Base-by-base conservation (phyloP, 2,329 filamentous ascomycete genomes). In the Calonectria montana region DNA sequence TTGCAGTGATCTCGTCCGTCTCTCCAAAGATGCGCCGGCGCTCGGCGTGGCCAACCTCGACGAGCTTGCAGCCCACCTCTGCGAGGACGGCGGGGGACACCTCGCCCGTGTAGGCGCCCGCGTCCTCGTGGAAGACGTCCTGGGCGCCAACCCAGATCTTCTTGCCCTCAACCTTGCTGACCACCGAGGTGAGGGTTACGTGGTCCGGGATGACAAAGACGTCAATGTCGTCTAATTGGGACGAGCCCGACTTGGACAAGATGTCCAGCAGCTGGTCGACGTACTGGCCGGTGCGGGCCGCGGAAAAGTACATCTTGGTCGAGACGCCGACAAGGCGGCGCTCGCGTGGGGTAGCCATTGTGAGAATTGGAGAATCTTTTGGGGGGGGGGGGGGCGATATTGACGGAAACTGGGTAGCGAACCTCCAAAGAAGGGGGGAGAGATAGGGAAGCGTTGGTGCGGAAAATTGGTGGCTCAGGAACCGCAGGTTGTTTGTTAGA, bases 31-130 rank as follows among this genome's bases (percentile, higher is more conserved):
- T 81, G 2, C 90, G 84, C 63, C 94, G 87, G 6, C 94, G 89
- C 83, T 97, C 95, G 2, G 94, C 94, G 81, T 97, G 95, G 1
- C 94, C 94, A 7, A 97, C 86, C 80, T 96, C 94, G 12, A 97
- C 92, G 61, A 97, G 89, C 21, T 86, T 87, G 62, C 91, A 93
- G 47, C 94, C 94, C 0, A 93, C 87, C 69, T 93, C 90, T 62
- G 86, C 85, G 27, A 97, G 86, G 2, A 92, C 90, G 5, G 88
- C 81, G 0, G 94, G 92, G 7, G 93, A 95, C 37, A 96, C 89
- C 78, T 95, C 93, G 67, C 94, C 94, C 0, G 94, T 97, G 81
- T 90, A 95, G 1, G 94, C 90, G 70, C 95, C 94, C 53, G 84
- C 82, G 77, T 93, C 89, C 74, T 94, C 91, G 86, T 88, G 90